Percentiles rank a stretch among this genome's conserved stretches.
Evolutionary conservation across 306 rosid species (phyloP).

Genomic region (Sphenostylis stenocarpa): DNA sequence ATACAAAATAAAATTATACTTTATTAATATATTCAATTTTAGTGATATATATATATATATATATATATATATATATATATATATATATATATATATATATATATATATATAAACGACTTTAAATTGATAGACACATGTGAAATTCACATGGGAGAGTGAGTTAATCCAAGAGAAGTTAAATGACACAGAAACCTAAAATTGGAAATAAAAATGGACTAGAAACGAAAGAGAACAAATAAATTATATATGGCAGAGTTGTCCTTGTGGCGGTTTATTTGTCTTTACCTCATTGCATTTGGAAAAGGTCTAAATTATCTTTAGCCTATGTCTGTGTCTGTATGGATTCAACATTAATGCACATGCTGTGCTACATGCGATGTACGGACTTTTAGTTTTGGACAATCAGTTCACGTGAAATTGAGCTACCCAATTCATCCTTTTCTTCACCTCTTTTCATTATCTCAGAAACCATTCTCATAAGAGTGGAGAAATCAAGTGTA

Average conservation of each 20-base stretch:
- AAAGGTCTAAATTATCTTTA: not conserved
- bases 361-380: not conserved
- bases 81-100: too few relatives aligned
- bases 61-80: too few relatives aligned
- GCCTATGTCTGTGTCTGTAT: not conserved
- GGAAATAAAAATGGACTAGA: constrained; percentile 23
- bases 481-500: not conserved
- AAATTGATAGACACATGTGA: too few relatives aligned
- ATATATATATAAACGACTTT: too few relatives aligned
- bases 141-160: too few relatives aligned
- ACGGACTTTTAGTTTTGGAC: not conserved
- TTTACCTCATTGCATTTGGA: not conserved
- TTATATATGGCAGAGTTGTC: not conserved
- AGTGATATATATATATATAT: too few relatives aligned
- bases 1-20: too few relatives aligned
- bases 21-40: too few relatives aligned
- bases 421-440: constrained; percentile 24
- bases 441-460: not conserved
- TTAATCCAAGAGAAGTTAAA: too few relatives aligned
- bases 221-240: constrained; percentile 2
- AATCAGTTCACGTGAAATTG: constrained; percentile 17
- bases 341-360: not conserved
- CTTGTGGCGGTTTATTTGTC: constrained; percentile 29
- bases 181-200: not conserved
- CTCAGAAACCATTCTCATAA: too few relatives aligned